A percentile compares a stretch with the other conserved stretches of the same genome.
These are phyloP conservation scores for Sequoia sempervirens DNA, from an alignment of 75 land plant genomes.

Conservation along the genomic window DNA sequence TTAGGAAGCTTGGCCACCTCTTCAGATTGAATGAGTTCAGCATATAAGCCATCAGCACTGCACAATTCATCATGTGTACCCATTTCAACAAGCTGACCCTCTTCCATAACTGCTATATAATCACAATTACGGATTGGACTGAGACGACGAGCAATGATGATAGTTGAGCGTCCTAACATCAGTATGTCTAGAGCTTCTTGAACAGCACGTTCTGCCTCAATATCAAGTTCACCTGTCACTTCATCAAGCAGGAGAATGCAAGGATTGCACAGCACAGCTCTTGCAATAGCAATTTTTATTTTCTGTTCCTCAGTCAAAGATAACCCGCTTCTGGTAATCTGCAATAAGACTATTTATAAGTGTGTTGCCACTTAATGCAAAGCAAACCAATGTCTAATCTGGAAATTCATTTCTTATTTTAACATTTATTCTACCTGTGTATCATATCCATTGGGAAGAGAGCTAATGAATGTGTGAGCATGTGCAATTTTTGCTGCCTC, in stretches of 20 bases:
- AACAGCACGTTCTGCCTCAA: conserved; percentile 41
- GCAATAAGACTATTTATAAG: conserved; percentile 12
- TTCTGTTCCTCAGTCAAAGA: conserved; percentile 38
- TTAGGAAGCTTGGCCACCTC: conserved; percentile 43
- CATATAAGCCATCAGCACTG: conserved; percentile 39
- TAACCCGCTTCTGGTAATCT: conserved; percentile 27
- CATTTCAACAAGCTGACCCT: conserved; percentile 46
- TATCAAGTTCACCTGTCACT: conserved; percentile 41
- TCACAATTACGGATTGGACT: conserved; percentile 40
- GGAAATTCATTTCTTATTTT: neutral
- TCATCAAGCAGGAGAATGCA: conserved; percentile 44
- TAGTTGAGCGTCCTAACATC: conserved; percentile 39
- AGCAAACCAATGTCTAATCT: neutral
- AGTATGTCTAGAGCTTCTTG: conserved; percentile 51
- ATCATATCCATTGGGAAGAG: conserved; percentile 40
- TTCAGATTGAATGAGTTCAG: conserved; percentile 43
- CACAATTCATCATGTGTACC: conserved; percentile 49
- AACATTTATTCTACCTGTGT: conserved; percentile 19
- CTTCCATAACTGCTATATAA: conserved; percentile 44
- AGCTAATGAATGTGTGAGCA: conserved; percentile 54
- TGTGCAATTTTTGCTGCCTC: conserved; percentile 59
- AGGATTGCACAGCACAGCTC: conserved; percentile 51
- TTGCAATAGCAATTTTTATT: conserved; percentile 44
- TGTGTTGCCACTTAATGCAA: neutral
- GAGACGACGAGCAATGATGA: conserved; percentile 45